Base-by-base conservation (phyloP, 1,284 basidiomycete species). In the Moesziomyces globuligerus region DNA sequence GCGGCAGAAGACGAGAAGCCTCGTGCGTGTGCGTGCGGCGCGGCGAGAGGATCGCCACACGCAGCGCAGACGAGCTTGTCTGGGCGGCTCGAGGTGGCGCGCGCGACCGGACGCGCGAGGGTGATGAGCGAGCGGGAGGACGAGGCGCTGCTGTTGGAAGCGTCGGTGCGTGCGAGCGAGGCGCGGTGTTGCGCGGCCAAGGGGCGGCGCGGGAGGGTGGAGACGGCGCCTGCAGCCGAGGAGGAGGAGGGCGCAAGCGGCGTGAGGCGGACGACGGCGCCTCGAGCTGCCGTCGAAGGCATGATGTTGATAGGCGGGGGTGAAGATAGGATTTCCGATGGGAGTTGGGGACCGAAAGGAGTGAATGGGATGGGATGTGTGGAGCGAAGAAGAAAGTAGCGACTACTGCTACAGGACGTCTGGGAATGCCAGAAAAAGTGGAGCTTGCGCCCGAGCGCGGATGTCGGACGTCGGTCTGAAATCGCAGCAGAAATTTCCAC, bases 111-210 rank as follows among this genome's bases (percentile, higher is more conserved):
- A 2, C 59, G 53, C 32, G 58, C 51, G 21, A 65, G 51, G 17
- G 50, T 66, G 52, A 62, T 51, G 5, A 72, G 58, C 21, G 69
- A 54, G 2, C 62, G 54, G 23, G 13, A 39, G 1, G 62, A 55
- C 4, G 54, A 47, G 45, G 41, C 36, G 15, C 36, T 29, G 3
- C 50, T 42, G n/a, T 48, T 15, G 20, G 52, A 20, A 11, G 18
- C 18, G 3, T 50, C 50, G 20, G 42, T 13, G n/a, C 50, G 41
- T 7, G 28, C 9, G 3, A 53, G 25, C 8, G 54, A 38, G 4
- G 42, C 21, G 41, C 36, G 38, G 7, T 40, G n/a, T 18, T 47
- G 47, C 13, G 58, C 42, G 29, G 43, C 34, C 17, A 57, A 50
- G 23, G 49, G 48, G 18, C 49, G 57, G 18, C 47, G 48, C n/a